These are phyloP conservation scores for Aspergillus coremiiformis DNA, from an alignment of 495 filamentous ascomycete species.

Conservation along the genomic window DNA sequence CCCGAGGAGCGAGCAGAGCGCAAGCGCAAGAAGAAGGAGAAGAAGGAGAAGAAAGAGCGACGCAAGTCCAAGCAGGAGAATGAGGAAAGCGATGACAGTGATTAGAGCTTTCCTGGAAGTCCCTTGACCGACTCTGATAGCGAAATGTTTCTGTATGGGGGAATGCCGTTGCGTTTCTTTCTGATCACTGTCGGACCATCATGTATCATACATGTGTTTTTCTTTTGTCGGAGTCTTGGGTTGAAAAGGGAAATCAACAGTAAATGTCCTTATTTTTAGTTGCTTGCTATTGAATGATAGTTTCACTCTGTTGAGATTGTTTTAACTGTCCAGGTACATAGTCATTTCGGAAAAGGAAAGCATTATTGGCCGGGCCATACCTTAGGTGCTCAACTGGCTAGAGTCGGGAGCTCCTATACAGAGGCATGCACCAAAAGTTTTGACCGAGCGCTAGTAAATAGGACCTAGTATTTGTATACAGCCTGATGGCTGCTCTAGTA, in stretches of 20 bases:
- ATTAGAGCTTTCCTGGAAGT: conserved; percentile 38
- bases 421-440: too few species aligned
- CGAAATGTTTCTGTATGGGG: background rate
- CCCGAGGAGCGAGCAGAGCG: conserved; percentile 66
- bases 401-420: too few species aligned
- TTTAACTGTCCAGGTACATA: too few species aligned
- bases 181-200: conserved; percentile 4
- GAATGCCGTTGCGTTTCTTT: background rate
- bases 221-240: conserved; percentile 36
- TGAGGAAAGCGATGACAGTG: conserved; percentile 51
- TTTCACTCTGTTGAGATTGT: too few species aligned
- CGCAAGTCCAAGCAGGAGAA: conserved; percentile 52
- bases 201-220: conserved; percentile 36
- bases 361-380: too few species aligned
- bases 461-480: too few species aligned
- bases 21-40: conserved; percentile 68
- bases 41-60: conserved; percentile 66
- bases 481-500: too few species aligned
- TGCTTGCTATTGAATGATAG: conserved; percentile 10
- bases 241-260: conserved; percentile 36
- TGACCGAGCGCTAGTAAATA: too few species aligned
- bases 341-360: too few species aligned
- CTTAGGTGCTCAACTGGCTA: too few species aligned
- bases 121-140: conserved; percentile 9
- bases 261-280: conserved; percentile 11